Percentiles rank a stretch among this genome's conserved stretches.
These are phyloP conservation scores for Eucalyptus marginata DNA, from an alignment of 345 rosid genomes.

Conservation along the genomic window DNA sequence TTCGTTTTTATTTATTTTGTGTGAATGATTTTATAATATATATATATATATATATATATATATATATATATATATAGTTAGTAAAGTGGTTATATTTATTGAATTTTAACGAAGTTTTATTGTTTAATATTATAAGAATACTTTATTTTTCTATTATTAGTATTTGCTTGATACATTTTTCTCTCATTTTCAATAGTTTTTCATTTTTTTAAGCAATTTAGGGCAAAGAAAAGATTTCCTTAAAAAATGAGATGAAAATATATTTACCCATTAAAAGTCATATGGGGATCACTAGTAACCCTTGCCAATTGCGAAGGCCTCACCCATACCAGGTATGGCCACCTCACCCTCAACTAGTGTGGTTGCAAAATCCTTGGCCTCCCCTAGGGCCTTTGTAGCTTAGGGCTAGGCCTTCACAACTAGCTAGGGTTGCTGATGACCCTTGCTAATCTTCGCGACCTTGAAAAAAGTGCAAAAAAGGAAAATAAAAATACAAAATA, in stretches of 20 bases:
- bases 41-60: too few relatives aligned
- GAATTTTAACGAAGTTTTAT: neutral
- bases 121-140: neutral
- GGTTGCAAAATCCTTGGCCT: too few relatives aligned
- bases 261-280: neutral
- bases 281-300: too few relatives aligned
- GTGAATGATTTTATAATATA: neutral
- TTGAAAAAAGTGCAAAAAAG: too few relatives aligned
- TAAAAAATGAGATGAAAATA: neutral
- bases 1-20: neutral
- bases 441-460: too few relatives aligned
- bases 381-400: too few relatives aligned
- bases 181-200: neutral
- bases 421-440: too few relatives aligned
- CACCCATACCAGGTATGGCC: accelerated
- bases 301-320: too few relatives aligned
- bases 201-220: neutral
- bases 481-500: too few relatives aligned
- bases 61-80: neutral
- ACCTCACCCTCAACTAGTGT: too few relatives aligned
- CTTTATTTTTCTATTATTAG: neutral
- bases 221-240: neutral
- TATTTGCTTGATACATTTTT: neutral
- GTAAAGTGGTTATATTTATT: neutral
- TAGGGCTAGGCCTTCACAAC: too few relatives aligned